These are phyloP conservation scores for Populus hybrid DNA, from an alignment of 441 rosid genomes.

Conservation along the genomic window DNA sequence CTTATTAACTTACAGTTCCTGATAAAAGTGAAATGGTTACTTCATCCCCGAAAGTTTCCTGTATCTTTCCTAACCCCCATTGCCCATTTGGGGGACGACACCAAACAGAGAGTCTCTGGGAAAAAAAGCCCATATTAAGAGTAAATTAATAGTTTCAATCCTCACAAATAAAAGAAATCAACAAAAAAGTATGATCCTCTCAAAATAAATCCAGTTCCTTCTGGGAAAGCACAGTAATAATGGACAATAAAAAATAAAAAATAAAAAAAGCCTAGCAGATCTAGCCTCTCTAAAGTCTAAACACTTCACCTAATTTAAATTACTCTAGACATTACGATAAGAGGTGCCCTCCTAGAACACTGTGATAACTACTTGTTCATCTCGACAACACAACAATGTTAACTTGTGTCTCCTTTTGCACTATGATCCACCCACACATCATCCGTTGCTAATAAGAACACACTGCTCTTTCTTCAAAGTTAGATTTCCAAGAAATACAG, in stretches of 20 bases:
- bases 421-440: not conserved
- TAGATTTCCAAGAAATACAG: not conserved
- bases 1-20: conserved; percentile 57
- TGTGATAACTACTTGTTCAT: not conserved
- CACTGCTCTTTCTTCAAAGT: not conserved
- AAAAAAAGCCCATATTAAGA: conserved; percentile 7
- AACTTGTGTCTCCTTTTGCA: not conserved
- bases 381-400: not conserved
- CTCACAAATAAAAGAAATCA: not conserved
- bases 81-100: conserved; percentile 55
- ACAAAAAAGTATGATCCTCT: not conserved
- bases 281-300: not conserved
- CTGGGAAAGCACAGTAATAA: not conserved
- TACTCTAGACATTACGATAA: not conserved
- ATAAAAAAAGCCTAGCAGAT: not conserved
- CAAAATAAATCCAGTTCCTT: not conserved
- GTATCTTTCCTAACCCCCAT: conserved; percentile 81
- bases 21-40: conserved; percentile 57
- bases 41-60: conserved; percentile 69
- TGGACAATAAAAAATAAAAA: not conserved
- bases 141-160: not conserved
- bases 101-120: conserved; percentile 86
- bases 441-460: not conserved
- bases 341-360: not conserved
- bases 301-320: not conserved